Evolutionary conservation across 148 eudicot species (phyloP).

Genomic region (Cornus kousa): DNA sequence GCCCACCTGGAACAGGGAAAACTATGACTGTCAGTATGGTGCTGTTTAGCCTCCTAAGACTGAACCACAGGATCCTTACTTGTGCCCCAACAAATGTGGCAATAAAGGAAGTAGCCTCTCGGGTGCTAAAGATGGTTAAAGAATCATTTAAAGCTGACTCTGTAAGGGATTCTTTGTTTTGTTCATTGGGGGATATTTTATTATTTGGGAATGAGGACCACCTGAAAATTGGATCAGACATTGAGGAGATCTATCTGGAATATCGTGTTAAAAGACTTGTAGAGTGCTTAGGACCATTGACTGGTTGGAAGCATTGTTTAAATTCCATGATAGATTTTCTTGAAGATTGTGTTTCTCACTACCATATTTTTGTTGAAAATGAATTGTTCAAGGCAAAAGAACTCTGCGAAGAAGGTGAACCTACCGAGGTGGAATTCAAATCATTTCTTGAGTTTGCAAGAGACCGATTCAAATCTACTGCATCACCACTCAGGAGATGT

Average conservation of each 20-base stretch:
- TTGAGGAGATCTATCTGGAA: slow-evolving; percentile 51
- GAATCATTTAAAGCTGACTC: slow-evolving; percentile 28
- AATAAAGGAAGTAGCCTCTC: slow-evolving; percentile 48
- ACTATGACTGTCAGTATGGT: slow-evolving; percentile 50
- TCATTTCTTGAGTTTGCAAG: slow-evolving; percentile 45
- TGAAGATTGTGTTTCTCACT: slow-evolving; percentile 54
- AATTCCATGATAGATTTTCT: slow-evolving; percentile 36
- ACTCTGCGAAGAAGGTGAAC: slow-evolving; percentile 19
- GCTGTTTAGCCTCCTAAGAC: slow-evolving; percentile 31
- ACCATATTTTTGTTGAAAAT: slow-evolving; percentile 44
- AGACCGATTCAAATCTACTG: slow-evolving; percentile 30
- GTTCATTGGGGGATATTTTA: slow-evolving; percentile 43
- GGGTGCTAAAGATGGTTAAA: slow-evolving; percentile 32
- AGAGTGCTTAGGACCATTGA: slow-evolving; percentile 43
- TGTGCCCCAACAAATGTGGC: slow-evolving; percentile 67
- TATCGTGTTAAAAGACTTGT: slow-evolving; percentile 47
- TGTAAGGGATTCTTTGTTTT: slow-evolving; percentile 12
- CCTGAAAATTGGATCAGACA: slow-evolving; percentile 34
- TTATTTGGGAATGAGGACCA: slow-evolving; percentile 57
- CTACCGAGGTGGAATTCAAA: slow-evolving; percentile 9
- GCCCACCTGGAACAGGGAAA: slow-evolving; percentile 69
- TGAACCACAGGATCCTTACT: slow-evolving; percentile 34
- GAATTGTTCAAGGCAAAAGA: slow-evolving; percentile 27
- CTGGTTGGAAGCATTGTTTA: slow-evolving; percentile 55
- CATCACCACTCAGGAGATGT: slow-evolving; percentile 36